Conservation (phyloP, 2,329 filamentous ascomycete species). For the Claviceps pazoutovae region DNA sequence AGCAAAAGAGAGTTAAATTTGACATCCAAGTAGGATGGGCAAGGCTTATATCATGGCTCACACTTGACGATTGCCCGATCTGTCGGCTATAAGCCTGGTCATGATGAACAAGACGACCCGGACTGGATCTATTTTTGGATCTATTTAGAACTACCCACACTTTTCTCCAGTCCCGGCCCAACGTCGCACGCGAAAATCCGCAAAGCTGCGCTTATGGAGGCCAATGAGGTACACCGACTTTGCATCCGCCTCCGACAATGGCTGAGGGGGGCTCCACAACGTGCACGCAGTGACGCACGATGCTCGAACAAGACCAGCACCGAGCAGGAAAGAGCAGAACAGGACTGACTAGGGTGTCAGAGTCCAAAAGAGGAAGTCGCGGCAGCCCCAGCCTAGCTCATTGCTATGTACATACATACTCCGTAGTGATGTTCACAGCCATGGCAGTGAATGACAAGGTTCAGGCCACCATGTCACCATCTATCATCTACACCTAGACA, state of each 20-base stretch:
- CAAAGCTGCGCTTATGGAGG: conserved; percentile 31
- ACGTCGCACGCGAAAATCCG: conserved; percentile 3
- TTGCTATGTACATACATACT: background rate
- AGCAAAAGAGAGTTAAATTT: conserved; percentile 24
- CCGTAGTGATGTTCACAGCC: background rate
- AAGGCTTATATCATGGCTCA: conserved; percentile 46
- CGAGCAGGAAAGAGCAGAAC: background rate
- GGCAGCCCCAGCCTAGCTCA: background rate
- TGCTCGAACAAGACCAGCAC: background rate
- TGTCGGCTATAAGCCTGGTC: conserved; percentile 18
- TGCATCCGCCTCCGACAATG: background rate
- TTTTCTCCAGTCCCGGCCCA: background rate
- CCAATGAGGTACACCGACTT: conserved; percentile 18
- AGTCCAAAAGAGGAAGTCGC: conserved; percentile 6
- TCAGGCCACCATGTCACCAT: conserved; percentile 3
- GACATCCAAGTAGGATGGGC: conserved; percentile 27
- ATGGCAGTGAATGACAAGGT: background rate
- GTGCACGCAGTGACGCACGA: background rate
- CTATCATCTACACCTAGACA: too few species aligned
- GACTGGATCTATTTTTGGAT: conserved; percentile 27
- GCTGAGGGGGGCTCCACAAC: background rate
- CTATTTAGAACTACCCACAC: conserved; percentile 23
- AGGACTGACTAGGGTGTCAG: background rate
- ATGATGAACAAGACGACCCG: conserved; percentile 8
- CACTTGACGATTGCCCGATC: conserved; percentile 15